Evolutionary conservation across 2,329 filamentous ascomycete species (phyloP), one percentile per base, ranked within the genome.

Genomic region (Colletotrichum incanum): DNA sequence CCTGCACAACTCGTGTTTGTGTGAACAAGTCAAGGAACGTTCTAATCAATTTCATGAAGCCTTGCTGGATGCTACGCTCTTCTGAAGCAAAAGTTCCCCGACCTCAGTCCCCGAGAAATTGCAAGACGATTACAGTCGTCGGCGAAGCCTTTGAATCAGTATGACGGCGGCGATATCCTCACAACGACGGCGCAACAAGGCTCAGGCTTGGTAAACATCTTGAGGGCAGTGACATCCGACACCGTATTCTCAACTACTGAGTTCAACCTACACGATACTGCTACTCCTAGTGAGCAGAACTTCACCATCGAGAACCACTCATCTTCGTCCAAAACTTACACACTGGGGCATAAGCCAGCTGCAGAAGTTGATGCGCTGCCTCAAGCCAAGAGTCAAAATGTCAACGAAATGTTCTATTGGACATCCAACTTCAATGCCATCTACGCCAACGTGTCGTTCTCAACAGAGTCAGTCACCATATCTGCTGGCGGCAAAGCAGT

Each of bases 341-440:
- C 16, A 16, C 26, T 71, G 45, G 58, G 49, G 3, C 68, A 71
- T 31, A 56, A 56, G 63, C 62, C 62, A 12, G 68, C 68, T 16
- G 62, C 63, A 5, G 47, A 71, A 12, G 56, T 67, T 28, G 26
- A 71, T 37, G 64, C 34, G 34, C 47, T 67, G 28, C 68, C 68
- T 26, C 23, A 61, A 11, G 64, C 23, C 47, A 66, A 62, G 23
- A 52, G 39, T 23, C 16, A 14, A 5, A 58, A 66, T 20, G 49
- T 55, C 31, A 58, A 66, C 41, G 63, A 61, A 8, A 71, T 66
- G 68, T 71, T 71, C 63, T 71, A 71, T 63, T 71, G 63, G 68
- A 7, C 26, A 7, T 64, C n/a, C 20, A 71, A 71, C 26, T 66
- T 49, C 41, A 67, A 50, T 16, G 28, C 55, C 18, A 18, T 55